These are phyloP conservation scores for Pseudogymnoascus verrucosus DNA, from an alignment of 2,329 filamentous ascomycete species.

Conservation along the genomic window DNA sequence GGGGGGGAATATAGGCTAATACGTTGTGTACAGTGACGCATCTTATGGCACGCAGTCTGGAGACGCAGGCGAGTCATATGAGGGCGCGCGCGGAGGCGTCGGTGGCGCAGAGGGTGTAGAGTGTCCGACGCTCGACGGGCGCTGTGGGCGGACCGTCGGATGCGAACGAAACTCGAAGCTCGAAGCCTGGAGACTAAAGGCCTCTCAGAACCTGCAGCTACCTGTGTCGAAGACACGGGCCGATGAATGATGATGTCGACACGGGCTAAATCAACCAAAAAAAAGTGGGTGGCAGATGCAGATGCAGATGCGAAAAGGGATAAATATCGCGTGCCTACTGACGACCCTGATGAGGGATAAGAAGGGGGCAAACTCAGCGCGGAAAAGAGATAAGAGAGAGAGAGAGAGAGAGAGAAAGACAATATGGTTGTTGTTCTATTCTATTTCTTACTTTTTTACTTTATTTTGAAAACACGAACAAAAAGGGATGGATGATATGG, in stretches of 20 bases:
- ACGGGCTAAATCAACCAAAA: neutral
- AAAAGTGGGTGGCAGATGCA: neutral
- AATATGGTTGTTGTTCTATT: neutral
- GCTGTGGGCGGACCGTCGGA: neutral
- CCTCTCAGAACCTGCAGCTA: neutral
- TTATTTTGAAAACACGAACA: neutral
- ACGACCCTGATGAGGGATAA: neutral
- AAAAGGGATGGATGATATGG: neutral
- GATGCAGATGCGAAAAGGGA: neutral
- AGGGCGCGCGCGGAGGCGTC: slow-evolving; percentile 50
- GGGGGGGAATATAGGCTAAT: neutral
- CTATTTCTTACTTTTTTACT: neutral
- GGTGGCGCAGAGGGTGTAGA: slow-evolving; percentile 14
- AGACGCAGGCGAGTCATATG: slow-evolving; percentile 56
- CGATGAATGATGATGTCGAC: neutral
- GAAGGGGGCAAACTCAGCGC: neutral
- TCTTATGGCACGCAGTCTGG: slow-evolving; percentile 58
- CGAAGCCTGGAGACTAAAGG: neutral
- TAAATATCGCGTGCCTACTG: neutral
- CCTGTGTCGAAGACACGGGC: neutral
- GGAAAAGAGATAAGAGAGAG: neutral
- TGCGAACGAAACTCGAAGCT: neutral
- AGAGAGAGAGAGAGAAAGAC: neutral
- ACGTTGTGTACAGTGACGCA: slow-evolving; percentile 49
- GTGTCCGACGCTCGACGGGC: neutral